A percentile compares a stretch with the other conserved stretches of the same genome.
Evolutionary conservation across 2,329 filamentous ascomycete genomes (phyloP).

Genomic region (Gaeumannomyces tritici): DNA sequence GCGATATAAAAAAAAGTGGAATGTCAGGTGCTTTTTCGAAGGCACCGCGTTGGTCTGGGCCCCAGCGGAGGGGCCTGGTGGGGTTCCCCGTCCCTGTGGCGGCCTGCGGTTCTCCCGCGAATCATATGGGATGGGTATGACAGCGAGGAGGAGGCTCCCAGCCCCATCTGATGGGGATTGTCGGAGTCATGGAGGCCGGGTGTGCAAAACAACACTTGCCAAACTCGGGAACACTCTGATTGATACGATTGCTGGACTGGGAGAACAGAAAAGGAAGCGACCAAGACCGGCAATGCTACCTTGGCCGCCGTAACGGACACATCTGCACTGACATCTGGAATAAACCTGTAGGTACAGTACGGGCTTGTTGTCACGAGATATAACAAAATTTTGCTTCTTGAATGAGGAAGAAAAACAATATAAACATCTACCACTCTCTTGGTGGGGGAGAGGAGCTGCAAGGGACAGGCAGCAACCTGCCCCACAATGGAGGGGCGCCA

Average conservation of each 20-base stretch:
- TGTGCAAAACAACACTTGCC: not conserved
- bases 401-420: too few species aligned
- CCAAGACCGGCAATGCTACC: too few species aligned
- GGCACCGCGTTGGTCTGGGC: not conserved
- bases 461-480: not conserved
- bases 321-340: too few species aligned
- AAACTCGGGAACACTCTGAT: too few species aligned
- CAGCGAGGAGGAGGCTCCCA: not conserved
- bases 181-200: not conserved
- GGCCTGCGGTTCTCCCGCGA: not conserved
- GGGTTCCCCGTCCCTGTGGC: not conserved
- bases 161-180: not conserved
- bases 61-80: not conserved
- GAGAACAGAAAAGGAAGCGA: not conserved
- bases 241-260: not conserved
- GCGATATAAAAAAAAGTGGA: conserved; percentile 12
- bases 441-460: not conserved
- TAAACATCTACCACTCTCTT: not conserved
- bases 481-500: too few species aligned
- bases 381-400: too few species aligned
- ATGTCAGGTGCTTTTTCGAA: conserved; percentile 14
- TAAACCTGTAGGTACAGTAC: too few species aligned
- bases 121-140: not conserved
- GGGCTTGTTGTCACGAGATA: too few species aligned
- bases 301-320: too few species aligned